phyloP scores from a whole-genome alignment of 2,329 filamentous ascomycete genomes.

The Fusarium liriodendri region DNA sequence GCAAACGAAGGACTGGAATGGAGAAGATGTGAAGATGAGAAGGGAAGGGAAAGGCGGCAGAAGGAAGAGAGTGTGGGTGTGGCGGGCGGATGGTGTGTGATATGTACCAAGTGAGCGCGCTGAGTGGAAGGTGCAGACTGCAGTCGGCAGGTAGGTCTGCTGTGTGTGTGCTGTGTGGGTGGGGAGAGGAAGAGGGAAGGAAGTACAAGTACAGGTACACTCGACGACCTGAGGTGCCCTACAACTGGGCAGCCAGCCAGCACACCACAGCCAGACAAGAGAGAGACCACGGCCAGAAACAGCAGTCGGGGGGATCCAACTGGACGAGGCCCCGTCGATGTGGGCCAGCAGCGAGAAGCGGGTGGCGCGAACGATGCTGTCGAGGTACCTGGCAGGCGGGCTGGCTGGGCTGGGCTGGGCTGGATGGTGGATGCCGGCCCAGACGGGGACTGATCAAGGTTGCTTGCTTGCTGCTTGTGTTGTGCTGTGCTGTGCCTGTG shows the following conservation, averaged over 20 bases:
- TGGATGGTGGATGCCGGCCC: slow-evolving; percentile 24
- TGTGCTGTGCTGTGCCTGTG: neutral
- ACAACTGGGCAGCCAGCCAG: slow-evolving; percentile 7
- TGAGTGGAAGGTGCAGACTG: neutral
- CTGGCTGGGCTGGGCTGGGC: slow-evolving; percentile 25
- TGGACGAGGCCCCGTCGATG: slow-evolving; percentile 29
- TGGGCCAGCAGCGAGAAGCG: slow-evolving; percentile 43
- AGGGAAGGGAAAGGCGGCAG: slow-evolving; percentile 40
- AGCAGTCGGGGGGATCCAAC: slow-evolving; percentile 13
- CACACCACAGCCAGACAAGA: neutral
- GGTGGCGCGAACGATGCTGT: slow-evolving; percentile 45
- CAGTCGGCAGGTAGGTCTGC: neutral
- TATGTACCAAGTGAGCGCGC: slow-evolving; percentile 31
- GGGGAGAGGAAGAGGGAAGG: neutral
- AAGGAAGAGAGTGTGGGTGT: slow-evolving; percentile 35
- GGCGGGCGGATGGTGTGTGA: slow-evolving; percentile 41
- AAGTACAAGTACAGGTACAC: slow-evolving; percentile 2
- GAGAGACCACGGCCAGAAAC: slow-evolving; percentile 13
- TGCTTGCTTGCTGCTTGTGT: slow-evolving; percentile 17
- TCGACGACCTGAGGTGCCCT: slow-evolving; percentile 4
- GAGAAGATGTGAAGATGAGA: slow-evolving; percentile 46
- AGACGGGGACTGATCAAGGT: slow-evolving; percentile 16
- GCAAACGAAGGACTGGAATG: slow-evolving; percentile 51
- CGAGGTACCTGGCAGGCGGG: slow-evolving; percentile 32
- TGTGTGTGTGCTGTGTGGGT: neutral